A percentile compares a stretch with the other conserved stretches of the same genome.
phyloP scores from a whole-genome alignment of 768 basidiomycete genomes.

The Suillus subalutaceus region DNA sequence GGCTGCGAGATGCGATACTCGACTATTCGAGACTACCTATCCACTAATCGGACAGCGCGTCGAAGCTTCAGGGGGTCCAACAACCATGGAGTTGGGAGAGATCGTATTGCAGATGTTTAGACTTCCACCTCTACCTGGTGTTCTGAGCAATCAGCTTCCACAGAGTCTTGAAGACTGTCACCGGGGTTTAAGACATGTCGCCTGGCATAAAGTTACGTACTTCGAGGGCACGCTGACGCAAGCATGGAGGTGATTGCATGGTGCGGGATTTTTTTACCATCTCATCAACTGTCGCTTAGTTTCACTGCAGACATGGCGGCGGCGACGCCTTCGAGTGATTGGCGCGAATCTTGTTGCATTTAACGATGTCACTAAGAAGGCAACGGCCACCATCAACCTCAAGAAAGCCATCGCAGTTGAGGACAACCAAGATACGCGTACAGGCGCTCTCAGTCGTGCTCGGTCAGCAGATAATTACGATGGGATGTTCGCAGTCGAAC shows the following conservation, averaged over 20 bases:
- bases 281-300: not conserved
- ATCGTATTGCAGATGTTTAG: conserved; percentile 90
- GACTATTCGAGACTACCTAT: conserved; percentile 80
- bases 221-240: conserved; percentile 93
- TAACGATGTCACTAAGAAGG: conserved; percentile 91
- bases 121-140: conserved; percentile 85
- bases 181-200: conserved; percentile 83
- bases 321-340: conserved; percentile 81
- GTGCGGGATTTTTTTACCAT: conserved; percentile 49
- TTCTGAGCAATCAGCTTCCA: conserved; percentile 76
- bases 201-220: conserved; percentile 94
- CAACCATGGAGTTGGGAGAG: conserved; percentile 80
- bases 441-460: conserved; percentile 47
- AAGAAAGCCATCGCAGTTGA: conserved; percentile 79
- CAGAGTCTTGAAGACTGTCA: conserved; percentile 93
- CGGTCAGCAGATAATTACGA: conserved; percentile 59
- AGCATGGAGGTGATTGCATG: conserved; percentile 87
- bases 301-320: conserved; percentile 67
- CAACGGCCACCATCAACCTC: conserved; percentile 88
- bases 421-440: conserved; percentile 70
- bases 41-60: conserved; percentile 78
- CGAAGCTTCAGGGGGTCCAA: conserved; percentile 53
- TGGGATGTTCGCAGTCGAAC: conserved; percentile 68
- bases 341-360: conserved; percentile 88
- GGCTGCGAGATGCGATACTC: conserved; percentile 79